phyloP scores from a whole-genome alignment of 2,329 filamentous ascomycete genomes.

The Tolypocladium inflatum region DNA sequence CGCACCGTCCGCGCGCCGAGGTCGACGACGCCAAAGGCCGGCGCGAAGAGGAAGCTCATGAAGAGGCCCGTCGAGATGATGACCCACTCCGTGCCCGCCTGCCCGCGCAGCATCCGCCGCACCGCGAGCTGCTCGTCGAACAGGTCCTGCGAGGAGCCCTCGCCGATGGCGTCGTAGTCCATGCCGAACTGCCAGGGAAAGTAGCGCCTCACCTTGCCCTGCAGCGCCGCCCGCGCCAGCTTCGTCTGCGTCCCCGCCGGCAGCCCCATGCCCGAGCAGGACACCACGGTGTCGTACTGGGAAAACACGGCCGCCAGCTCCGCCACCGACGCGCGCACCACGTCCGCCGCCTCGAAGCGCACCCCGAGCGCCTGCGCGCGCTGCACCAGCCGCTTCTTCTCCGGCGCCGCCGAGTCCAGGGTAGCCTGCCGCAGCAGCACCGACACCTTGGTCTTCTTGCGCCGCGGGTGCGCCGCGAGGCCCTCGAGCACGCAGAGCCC shows the following conservation, averaged over 20 bases:
- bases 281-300: slow-evolving; percentile 44
- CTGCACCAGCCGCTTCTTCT: slow-evolving; percentile 24
- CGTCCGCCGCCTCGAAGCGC: slow-evolving; percentile 33
- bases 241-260: slow-evolving; percentile 47
- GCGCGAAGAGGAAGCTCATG: slow-evolving; percentile 58
- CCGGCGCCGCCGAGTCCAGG: slow-evolving; percentile 26
- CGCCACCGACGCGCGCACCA: slow-evolving; percentile 22
- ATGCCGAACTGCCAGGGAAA: slow-evolving; percentile 69
- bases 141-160: slow-evolving; percentile 48
- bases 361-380: slow-evolving; percentile 27
- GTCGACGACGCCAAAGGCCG: slow-evolving; percentile 54
- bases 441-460: slow-evolving; percentile 28
- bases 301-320: slow-evolving; percentile 33
- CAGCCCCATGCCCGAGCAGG: slow-evolving; percentile 51
- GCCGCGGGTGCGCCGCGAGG: slow-evolving; percentile 36
- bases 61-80: slow-evolving; percentile 63
- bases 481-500: slow-evolving; percentile 45
- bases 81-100: slow-evolving; percentile 44
- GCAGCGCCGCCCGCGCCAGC: slow-evolving; percentile 44
- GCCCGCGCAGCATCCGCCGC: slow-evolving; percentile 37
- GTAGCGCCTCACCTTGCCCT: slow-evolving; percentile 39
- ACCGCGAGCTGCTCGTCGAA: slow-evolving; percentile 61
- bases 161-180: slow-evolving; percentile 57
- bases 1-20: slow-evolving; percentile 29
- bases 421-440: slow-evolving; percentile 44